These are phyloP conservation scores for Neocallimastix lanati DNA, from an alignment of 192 early-diverging fungal genomes.

Conservation along the genomic window DNA sequence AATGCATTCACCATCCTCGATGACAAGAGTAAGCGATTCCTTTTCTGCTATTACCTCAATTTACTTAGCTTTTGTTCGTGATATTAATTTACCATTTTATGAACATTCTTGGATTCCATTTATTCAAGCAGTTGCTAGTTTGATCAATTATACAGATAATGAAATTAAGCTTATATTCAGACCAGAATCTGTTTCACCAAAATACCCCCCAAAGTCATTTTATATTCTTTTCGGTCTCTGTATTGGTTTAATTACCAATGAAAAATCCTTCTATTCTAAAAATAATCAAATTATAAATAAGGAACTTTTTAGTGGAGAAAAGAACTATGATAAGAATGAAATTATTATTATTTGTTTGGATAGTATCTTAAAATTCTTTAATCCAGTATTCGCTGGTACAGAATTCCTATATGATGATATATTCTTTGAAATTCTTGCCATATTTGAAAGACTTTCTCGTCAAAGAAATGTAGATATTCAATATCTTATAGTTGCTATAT, in stretches of 20 bases:
- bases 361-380: not conserved
- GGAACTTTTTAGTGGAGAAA: not conserved
- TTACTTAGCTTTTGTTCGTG: conserved; percentile 24
- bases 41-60: conserved; percentile 6
- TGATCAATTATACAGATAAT: conserved; percentile 1
- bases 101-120: conserved; percentile 22
- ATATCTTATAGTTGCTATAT: not conserved
- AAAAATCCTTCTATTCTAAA: not conserved
- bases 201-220: conserved; percentile 15
- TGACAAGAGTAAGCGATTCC: not conserved
- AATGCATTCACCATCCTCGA: not conserved
- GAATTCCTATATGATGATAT: not conserved
- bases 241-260: conserved; percentile 10
- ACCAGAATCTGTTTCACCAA: not conserved
- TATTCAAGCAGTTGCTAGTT: conserved; percentile 13
- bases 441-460: not conserved
- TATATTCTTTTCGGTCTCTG: conserved; percentile 55
- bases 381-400: not conserved
- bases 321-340: not conserved
- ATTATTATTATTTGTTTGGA: not conserved
- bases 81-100: conserved; percentile 36
- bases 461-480: not conserved
- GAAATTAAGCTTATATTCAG: not conserved
- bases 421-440: not conserved
- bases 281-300: not conserved